phyloP scores from a whole-genome alignment of 2,329 filamentous ascomycete genomes.

The Paraphaeosphaeria sporulosa region DNA sequence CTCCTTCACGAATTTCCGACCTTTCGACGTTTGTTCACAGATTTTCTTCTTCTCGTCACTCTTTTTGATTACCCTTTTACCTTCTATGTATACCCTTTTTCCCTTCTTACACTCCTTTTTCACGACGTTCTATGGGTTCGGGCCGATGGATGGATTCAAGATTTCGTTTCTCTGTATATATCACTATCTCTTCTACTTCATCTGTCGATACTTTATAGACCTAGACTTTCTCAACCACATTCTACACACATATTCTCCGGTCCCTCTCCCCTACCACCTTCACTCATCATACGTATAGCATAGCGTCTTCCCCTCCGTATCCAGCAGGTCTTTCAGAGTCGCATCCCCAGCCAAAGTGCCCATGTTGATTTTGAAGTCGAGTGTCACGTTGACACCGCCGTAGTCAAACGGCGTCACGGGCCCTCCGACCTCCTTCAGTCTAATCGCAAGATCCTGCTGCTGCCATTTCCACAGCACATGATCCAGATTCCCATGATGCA shows the following conservation, averaged over 20 bases:
- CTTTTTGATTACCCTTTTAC: neutral
- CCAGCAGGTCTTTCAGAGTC: constrained; percentile 38
- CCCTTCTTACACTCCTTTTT: neutral
- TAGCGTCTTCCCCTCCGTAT: constrained; percentile 29
- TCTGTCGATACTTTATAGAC: constrained; percentile 7
- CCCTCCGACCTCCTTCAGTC: constrained; percentile 47
- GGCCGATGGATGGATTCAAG: neutral
- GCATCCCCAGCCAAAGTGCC: constrained; percentile 36
- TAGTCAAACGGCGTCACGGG: constrained; percentile 39
- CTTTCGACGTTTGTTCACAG: too few relatives aligned
- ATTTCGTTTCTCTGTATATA: neutral
- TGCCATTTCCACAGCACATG: constrained; percentile 43
- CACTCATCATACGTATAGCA: constrained; percentile 32
- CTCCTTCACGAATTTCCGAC: neutral
- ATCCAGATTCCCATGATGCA: constrained; percentile 51
- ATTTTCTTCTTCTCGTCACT: neutral
- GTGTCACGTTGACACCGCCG: constrained; percentile 39
- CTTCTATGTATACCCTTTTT: neutral
- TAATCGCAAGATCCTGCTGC: constrained; percentile 34
- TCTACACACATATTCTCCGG: too few relatives aligned
- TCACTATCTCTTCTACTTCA: neutral
- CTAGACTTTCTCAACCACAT: neutral
- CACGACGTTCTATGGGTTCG: neutral
- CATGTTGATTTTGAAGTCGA: constrained; percentile 43
- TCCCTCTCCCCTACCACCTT: neutral